phyloP scores from a whole-genome alignment of 768 basidiomycete genomes.

The Leccinum longicurvipes region DNA sequence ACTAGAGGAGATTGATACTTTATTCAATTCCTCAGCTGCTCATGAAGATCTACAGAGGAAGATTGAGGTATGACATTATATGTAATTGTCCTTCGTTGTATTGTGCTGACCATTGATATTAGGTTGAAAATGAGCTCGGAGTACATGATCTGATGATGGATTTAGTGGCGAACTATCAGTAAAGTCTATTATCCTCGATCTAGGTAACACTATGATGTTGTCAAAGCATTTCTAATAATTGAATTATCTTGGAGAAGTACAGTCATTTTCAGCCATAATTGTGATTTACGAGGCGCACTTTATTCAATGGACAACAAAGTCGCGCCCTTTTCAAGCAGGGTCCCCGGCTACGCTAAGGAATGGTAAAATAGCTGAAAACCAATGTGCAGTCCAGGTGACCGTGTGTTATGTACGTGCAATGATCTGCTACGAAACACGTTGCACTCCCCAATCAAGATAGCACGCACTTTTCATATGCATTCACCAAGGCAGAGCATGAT shows the following conservation, averaged over 20 bases:
- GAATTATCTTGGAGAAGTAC: not conserved
- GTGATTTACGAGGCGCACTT: not conserved
- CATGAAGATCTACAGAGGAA: constrained; percentile 50
- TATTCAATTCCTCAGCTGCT: constrained; percentile 61
- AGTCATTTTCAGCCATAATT: not conserved
- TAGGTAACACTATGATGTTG: not conserved
- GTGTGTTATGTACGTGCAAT: not conserved
- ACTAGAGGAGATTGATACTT: constrained; percentile 69
- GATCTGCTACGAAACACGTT: too few relatives aligned
- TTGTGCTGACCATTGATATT: not conserved
- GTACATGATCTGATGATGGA: constrained; percentile 43
- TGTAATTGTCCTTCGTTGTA: not conserved
- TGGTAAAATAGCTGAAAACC: not conserved
- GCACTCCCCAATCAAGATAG: not conserved
- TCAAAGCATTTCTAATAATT: not conserved
- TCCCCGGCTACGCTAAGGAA: not conserved
- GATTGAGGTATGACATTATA: constrained; percentile 41
- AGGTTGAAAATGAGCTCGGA: constrained; percentile 61
- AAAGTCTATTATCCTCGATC: not conserved
- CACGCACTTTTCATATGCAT: not conserved
- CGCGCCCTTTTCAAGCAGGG: too few relatives aligned
- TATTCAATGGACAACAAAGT: not conserved
- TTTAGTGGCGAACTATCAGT: constrained; percentile 24
- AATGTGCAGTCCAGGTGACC: not conserved
- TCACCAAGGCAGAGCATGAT: not conserved